These are phyloP conservation scores for Sphagnum magellanicum DNA, from an alignment of 228 moss, liverwort and hornwort genomes.

Conservation along the genomic window DNA sequence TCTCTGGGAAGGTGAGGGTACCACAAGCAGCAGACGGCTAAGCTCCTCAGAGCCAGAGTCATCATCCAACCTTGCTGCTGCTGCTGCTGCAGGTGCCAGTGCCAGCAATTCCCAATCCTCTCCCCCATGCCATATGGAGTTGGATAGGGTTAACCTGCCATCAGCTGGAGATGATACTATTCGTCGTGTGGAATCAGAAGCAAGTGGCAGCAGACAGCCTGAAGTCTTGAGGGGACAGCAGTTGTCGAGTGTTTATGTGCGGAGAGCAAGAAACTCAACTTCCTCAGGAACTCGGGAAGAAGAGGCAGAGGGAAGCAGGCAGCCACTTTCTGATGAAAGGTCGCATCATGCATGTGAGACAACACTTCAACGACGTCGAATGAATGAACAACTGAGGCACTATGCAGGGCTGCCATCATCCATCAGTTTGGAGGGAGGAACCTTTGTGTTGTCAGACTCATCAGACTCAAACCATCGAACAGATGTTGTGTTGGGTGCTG, in stretches of 20 bases:
- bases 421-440: slow-evolving; percentile 36
- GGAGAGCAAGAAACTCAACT: slow-evolving; percentile 11
- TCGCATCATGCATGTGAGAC: slow-evolving; percentile 63
- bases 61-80: neutral
- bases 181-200: slow-evolving; percentile 12
- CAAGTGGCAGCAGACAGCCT: slow-evolving; percentile 14
- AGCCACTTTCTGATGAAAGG: slow-evolving; percentile 33
- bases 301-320: slow-evolving; percentile 29
- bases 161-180: slow-evolving; percentile 1
- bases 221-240: slow-evolving; percentile 18
- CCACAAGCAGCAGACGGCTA: slow-evolving; percentile 14
- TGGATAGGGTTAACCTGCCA: slow-evolving; percentile 5
- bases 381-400: slow-evolving; percentile 63
- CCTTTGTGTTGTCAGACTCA: slow-evolving; percentile 52
- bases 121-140: neutral
- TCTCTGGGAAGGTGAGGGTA: slow-evolving; percentile 4
- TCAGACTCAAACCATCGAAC: slow-evolving; percentile 48
- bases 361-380: slow-evolving; percentile 54
- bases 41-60: slow-evolving; percentile 8
- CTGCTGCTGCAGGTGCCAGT: slow-evolving; percentile 4
- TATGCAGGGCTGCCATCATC: slow-evolving; percentile 70
- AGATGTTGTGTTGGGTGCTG: slow-evolving; percentile 53
- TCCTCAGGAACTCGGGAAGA: slow-evolving; percentile 14
- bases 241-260: neutral
- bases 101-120: slow-evolving; percentile 9